These are phyloP conservation scores for Fusarium nelsonii DNA, from an alignment of 2,329 filamentous ascomycete species.

Conservation along the genomic window DNA sequence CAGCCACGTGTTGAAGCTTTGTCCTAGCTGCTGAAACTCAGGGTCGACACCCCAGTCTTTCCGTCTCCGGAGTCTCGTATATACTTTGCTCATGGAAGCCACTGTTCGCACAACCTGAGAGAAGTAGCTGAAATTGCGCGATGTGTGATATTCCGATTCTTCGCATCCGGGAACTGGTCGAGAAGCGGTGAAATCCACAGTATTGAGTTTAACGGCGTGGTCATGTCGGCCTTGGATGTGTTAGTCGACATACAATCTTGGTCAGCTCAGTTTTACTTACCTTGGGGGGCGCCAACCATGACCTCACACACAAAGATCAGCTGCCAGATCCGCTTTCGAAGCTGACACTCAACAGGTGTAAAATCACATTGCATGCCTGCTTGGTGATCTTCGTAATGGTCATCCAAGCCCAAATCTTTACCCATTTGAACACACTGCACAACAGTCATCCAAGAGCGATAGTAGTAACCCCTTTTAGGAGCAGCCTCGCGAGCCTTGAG, in stretches of 20 bases:
- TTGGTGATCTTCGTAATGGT: constrained; percentile 84
- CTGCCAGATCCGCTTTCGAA: constrained; percentile 92
- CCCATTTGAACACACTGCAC: constrained; percentile 94
- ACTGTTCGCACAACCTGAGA: constrained; percentile 82
- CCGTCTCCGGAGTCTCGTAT: constrained; percentile 78
- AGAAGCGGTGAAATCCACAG: constrained; percentile 79
- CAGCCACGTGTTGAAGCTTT: constrained; percentile 81
- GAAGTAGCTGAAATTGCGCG: constrained; percentile 86
- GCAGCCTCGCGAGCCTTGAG: constrained; percentile 93
- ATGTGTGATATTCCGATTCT: constrained; percentile 80
- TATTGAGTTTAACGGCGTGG: constrained; percentile 78
- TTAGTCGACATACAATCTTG: constrained; percentile 21
- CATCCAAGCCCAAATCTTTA: constrained; percentile 89
- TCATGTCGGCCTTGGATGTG: constrained; percentile 76
- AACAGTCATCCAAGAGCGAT: constrained; percentile 95
- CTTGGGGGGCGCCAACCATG: constrained; percentile 95
- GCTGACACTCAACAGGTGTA: constrained; percentile 78
- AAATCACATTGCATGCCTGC: constrained; percentile 78
- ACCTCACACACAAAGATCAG: constrained; percentile 86
- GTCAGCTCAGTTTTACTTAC: constrained; percentile 51
- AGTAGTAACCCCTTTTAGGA: constrained; percentile 94
- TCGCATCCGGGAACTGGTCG: constrained; percentile 75
- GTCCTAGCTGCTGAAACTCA: constrained; percentile 82
- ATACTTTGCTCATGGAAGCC: constrained; percentile 79
- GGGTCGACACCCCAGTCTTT: constrained; percentile 91